phyloP scores from a whole-genome alignment of 768 basidiomycete species.

The Botryobasidium botryosum region DNA sequence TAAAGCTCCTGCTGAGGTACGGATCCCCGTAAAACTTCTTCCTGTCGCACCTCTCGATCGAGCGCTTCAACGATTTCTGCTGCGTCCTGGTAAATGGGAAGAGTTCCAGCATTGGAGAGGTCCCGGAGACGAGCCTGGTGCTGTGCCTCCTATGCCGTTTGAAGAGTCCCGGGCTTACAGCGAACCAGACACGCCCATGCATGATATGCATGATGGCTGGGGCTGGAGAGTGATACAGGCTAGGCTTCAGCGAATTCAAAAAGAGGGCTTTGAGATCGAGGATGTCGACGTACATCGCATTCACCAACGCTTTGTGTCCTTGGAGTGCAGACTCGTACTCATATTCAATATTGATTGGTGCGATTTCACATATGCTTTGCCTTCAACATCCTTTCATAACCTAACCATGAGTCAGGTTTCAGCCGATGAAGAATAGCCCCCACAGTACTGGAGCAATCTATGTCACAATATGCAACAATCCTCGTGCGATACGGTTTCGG shows the following conservation, averaged over 20 bases:
- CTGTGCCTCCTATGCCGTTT: conserved; percentile 5
- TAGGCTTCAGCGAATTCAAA: conserved; percentile 12
- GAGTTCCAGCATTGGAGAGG: conserved; percentile 17
- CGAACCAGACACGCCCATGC: conserved; percentile 10
- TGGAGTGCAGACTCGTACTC: conserved; percentile 14
- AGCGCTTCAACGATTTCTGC: conserved; percentile 12
- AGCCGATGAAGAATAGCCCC: conserved; percentile 9
- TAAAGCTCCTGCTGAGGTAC: conserved; percentile 3
- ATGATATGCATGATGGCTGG: conserved; percentile 18
- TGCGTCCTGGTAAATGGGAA: conserved; percentile 15
- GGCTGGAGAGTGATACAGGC: conserved; percentile 16
- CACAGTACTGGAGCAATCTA: conserved; percentile 19
- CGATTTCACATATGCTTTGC: background rate
- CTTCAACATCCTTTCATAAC: background rate
- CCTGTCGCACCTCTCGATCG: conserved; percentile 13
- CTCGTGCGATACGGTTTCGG: conserved; percentile 17
- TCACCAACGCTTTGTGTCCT: conserved; percentile 15
- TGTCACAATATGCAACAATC: conserved; percentile 19
- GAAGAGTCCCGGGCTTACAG: conserved; percentile 9
- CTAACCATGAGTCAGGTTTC: conserved; percentile 13
- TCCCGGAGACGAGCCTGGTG: conserved; percentile 12
- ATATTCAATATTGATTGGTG: conserved; percentile 18
- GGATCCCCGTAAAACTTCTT: conserved; percentile 15
- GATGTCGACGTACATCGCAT: conserved; percentile 15
- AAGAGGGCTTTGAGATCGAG: conserved; percentile 11